Evolutionary conservation across 1,284 basidiomycete genomes (phyloP).

Genomic region (Microbotryum lychnidis-dioicae): DNA sequence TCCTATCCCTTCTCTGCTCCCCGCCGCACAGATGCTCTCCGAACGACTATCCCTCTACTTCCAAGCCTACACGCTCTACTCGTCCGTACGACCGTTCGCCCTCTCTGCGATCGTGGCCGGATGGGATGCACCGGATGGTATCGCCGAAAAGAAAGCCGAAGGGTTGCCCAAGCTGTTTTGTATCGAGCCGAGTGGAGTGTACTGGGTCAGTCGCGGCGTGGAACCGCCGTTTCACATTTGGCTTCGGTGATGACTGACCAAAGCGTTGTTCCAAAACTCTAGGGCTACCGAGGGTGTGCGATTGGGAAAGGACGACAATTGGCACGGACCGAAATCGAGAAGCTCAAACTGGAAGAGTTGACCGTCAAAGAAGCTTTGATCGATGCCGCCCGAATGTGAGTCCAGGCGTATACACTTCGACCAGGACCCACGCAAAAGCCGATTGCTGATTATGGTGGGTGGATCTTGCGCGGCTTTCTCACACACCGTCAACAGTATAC

Average conservation of each 20-base stretch:
- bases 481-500: slow-evolving; percentile 56
- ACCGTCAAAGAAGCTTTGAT: slow-evolving; percentile 75
- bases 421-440: neutral
- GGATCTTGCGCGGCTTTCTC: neutral
- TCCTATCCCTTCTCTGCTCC: neutral
- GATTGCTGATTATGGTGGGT: neutral
- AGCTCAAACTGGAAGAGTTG: slow-evolving; percentile 73
- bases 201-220: slow-evolving; percentile 54
- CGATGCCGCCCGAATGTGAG: slow-evolving; percentile 91
- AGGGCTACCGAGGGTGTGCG: slow-evolving; percentile 90
- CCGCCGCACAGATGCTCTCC: slow-evolving; percentile 56
- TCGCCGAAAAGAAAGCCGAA: slow-evolving; percentile 61
- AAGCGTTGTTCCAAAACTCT: neutral
- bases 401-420: slow-evolving; percentile 18
- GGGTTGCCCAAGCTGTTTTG: slow-evolving; percentile 76
- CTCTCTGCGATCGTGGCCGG: slow-evolving; percentile 85
- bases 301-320: slow-evolving; percentile 94
- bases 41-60: slow-evolving; percentile 81
- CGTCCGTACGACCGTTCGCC: slow-evolving; percentile 94
- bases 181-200: slow-evolving; percentile 91
- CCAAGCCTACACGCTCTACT: slow-evolving; percentile 95
- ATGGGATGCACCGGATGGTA: slow-evolving; percentile 27
- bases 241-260: too few relatives aligned
- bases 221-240: too few relatives aligned
- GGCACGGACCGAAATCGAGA: slow-evolving; percentile 97